Evolutionary conservation across 371 early-diverging fungal species (phyloP).

Genomic region (Sporodiniella umbellata): DNA sequence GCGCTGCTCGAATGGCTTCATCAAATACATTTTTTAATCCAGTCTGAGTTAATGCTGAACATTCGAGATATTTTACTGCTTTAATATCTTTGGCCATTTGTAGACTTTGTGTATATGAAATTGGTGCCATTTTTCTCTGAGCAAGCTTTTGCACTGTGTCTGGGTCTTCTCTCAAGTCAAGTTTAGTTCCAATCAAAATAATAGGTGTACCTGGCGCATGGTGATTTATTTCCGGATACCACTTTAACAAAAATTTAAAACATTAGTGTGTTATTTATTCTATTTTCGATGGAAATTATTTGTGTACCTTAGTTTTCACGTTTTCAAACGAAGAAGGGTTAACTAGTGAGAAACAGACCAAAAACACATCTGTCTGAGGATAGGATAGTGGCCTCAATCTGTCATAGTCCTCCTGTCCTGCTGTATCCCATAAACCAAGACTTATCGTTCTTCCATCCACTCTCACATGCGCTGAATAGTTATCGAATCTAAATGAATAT

Average conservation of each 20-base stretch:
- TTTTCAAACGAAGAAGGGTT: slow-evolving; percentile 79
- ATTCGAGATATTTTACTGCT: slow-evolving; percentile 84
- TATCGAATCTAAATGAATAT: slow-evolving; percentile 60
- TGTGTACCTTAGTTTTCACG: slow-evolving; percentile 70
- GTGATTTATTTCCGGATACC: slow-evolving; percentile 66
- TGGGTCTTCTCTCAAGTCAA: slow-evolving; percentile 64
- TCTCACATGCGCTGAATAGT: slow-evolving; percentile 83
- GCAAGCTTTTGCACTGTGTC: slow-evolving; percentile 57
- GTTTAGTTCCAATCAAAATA: slow-evolving; percentile 71
- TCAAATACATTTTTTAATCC: slow-evolving; percentile 97
- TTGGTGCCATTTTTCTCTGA: slow-evolving; percentile 69
- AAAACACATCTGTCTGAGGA: slow-evolving; percentile 87
- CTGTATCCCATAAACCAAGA: slow-evolving; percentile 91
- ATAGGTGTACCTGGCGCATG: slow-evolving; percentile 61
- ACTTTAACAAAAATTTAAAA: slow-evolving; percentile 37
- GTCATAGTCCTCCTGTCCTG: slow-evolving; percentile 89
- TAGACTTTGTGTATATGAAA: slow-evolving; percentile 67
- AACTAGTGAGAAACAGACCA: slow-evolving; percentile 84
- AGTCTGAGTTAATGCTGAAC: slow-evolving; percentile 83
- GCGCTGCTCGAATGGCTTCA: slow-evolving; percentile 94
- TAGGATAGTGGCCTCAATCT: slow-evolving; percentile 81
- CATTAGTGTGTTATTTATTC: too few species aligned
- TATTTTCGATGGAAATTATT: too few species aligned
- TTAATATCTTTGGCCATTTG: slow-evolving; percentile 77
- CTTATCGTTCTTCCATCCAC: slow-evolving; percentile 83